Evolutionary conservation across 345 rosid species (phyloP).

Genomic region (Diplotaxis tenuifolia): DNA sequence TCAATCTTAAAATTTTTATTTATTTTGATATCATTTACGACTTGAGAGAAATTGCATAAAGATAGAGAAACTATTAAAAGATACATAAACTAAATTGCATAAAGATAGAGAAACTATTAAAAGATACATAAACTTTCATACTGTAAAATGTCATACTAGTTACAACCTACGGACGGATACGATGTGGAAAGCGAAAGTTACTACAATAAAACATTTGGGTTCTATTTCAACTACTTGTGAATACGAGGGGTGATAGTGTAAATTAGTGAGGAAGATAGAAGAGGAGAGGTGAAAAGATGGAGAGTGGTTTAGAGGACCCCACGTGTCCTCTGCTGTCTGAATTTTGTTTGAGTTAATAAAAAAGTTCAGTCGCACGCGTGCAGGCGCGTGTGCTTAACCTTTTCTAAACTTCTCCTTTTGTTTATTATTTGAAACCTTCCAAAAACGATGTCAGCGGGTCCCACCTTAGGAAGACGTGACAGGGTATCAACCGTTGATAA

Average conservation of each 20-base stretch:
- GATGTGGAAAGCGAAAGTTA: not conserved
- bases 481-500: slow-evolving; percentile 28
- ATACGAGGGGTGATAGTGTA: not conserved
- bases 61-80: not conserved
- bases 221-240: not conserved
- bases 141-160: not conserved
- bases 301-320: slow-evolving; percentile 36
- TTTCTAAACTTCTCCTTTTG: not conserved
- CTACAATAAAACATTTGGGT: not conserved
- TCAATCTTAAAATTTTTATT: not conserved
- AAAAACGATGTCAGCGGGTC: slow-evolving; percentile 40
- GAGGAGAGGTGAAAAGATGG: slow-evolving; percentile 8
- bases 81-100: not conserved
- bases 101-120: not conserved
- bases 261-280: not conserved
- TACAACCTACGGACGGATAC: not conserved
- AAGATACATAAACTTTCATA: not conserved
- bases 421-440: not conserved
- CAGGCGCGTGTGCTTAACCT: slow-evolving; percentile 42
- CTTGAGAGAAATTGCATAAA: not conserved
- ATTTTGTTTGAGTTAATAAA: not conserved
- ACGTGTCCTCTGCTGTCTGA: slow-evolving; percentile 29
- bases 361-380: slow-evolving; percentile 39
- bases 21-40: not conserved
- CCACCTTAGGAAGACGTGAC: slow-evolving; percentile 17